phyloP scores from a whole-genome alignment of 805 yeast genomes.

The Suhomyces prunicola region DNA sequence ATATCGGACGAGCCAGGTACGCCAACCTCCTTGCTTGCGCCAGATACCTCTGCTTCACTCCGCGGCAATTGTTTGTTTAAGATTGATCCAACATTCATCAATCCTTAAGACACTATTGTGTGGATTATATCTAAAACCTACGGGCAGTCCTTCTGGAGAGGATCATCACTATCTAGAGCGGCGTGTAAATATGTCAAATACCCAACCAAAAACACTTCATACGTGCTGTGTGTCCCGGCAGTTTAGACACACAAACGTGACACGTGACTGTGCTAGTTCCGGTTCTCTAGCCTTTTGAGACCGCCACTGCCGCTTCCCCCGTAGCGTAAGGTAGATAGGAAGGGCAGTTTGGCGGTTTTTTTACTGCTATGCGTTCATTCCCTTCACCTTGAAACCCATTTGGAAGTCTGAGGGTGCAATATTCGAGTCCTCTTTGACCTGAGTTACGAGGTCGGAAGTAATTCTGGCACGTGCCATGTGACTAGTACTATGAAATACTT shows the following conservation, averaged over 20 bases:
- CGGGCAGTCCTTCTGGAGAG: neutral
- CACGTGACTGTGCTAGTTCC: neutral
- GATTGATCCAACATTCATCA: constrained; percentile 40
- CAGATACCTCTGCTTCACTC: constrained; percentile 12
- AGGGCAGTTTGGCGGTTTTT: neutral
- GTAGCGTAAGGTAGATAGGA: neutral
- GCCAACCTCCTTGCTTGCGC: constrained; percentile 11
- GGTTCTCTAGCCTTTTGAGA: neutral
- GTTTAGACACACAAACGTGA: too few species aligned
- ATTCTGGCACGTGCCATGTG: neutral
- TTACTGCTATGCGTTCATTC: neutral
- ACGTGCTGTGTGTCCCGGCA: too few species aligned
- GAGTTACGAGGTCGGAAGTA: neutral
- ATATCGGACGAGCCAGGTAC: neutral
- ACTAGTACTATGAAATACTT: too few species aligned
- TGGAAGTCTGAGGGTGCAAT: neutral
- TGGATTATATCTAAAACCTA: too few species aligned
- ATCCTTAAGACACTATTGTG: neutral
- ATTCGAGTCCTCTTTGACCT: neutral
- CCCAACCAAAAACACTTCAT: neutral
- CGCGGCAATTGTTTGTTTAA: constrained; percentile 34
- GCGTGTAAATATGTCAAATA: neutral
- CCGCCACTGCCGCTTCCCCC: neutral
- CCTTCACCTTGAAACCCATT: neutral
- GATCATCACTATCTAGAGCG: neutral